Conservation (phyloP, 2,329 filamentous ascomycete species). For the Coniochaeta ligniaria region DNA sequence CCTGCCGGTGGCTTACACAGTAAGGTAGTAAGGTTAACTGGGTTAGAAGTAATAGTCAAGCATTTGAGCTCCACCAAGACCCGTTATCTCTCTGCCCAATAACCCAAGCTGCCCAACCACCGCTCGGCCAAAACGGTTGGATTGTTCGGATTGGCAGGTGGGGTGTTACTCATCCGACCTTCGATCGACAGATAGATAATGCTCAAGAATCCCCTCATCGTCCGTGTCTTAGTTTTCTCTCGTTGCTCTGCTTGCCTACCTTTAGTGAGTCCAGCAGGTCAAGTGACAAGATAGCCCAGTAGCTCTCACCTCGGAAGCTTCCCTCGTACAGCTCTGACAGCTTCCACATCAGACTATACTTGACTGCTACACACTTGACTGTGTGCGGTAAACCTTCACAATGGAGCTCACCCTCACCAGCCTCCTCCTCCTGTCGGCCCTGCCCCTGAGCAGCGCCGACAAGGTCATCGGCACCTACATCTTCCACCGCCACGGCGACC, state of each 20-base stretch:
- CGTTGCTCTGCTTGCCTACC: background rate
- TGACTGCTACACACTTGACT: too few species aligned
- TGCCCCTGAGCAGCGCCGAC: conserved; percentile 41
- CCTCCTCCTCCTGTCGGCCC: conserved; percentile 30
- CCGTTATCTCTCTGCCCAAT: background rate
- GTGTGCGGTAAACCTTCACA: background rate
- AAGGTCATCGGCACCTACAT: conserved; percentile 76
- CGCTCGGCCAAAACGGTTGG: background rate
- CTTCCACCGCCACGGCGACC: conserved; percentile 86
- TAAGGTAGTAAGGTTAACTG: too few species aligned
- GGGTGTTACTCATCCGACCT: background rate
- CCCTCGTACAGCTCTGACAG: background rate
- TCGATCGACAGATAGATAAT: background rate
- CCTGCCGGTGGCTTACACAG: background rate
- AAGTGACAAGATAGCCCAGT: background rate
- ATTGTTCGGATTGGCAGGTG: too few species aligned
- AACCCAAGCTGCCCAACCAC: background rate
- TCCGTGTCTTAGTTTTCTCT: background rate
- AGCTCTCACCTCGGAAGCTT: background rate
- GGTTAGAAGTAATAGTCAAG: background rate
- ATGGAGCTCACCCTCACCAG: conserved; percentile 13
- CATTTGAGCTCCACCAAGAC: background rate
- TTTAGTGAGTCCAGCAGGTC: background rate
- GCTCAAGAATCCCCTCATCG: background rate
- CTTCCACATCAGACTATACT: background rate